phyloP scores from a whole-genome alignment of 2,329 filamentous ascomycete genomes.

The Saccharata proteae region DNA sequence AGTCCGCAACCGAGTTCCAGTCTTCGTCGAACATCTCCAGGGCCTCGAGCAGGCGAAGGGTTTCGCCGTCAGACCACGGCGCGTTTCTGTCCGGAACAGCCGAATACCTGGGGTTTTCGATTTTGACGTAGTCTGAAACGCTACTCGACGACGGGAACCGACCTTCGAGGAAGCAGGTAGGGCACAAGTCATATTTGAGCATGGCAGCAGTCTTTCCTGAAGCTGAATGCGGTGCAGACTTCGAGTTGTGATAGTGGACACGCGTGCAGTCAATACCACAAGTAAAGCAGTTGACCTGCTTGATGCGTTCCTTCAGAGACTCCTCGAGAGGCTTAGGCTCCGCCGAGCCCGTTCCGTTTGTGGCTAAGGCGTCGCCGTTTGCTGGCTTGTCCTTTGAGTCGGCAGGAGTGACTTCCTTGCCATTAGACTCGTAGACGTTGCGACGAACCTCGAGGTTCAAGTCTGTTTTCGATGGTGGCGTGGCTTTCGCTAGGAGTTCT shows the following conservation, averaged over 20 bases:
- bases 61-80: constrained; percentile 83
- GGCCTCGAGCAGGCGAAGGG: constrained; percentile 78
- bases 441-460: constrained; percentile 86
- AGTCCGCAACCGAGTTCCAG: constrained; percentile 85
- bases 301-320: constrained; percentile 49
- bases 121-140: constrained; percentile 71
- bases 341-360: constrained; percentile 54
- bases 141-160: constrained; percentile 70
- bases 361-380: constrained; percentile 49
- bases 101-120: constrained; percentile 78
- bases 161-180: constrained; percentile 77
- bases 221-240: constrained; percentile 38
- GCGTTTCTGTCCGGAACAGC: constrained; percentile 70
- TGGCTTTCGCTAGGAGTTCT: constrained; percentile 55
- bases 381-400: constrained; percentile 51
- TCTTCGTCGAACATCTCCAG: constrained; percentile 91
- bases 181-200: constrained; percentile 77
- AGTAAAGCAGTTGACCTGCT: constrained; percentile 68
- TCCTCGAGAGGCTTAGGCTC: constrained; percentile 52
- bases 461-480: constrained; percentile 60
- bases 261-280: constrained; percentile 84
- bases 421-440: constrained; percentile 88
- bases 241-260: constrained; percentile 58
- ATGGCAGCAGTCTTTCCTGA: constrained; percentile 42
- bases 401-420: constrained; percentile 66